Evolutionary conservation across 208 protist species (phyloP).

Genomic region (Naegleria fowleri): DNA sequence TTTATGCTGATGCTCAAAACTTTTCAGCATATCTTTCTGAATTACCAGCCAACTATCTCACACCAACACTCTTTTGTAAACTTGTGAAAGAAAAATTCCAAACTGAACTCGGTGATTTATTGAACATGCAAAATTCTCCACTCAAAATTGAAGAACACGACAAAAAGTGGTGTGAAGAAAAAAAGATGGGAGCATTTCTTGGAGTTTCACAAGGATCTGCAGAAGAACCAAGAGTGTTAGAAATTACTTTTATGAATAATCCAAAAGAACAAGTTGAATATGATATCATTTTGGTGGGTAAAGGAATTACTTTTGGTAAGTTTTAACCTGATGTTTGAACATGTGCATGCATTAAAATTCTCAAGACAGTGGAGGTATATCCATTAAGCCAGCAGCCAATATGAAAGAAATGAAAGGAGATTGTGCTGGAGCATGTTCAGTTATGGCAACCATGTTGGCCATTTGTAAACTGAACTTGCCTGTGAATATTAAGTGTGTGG

Average conservation of each 20-base stretch:
- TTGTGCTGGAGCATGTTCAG: conserved; percentile 59
- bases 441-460: neutral
- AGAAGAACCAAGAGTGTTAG: conserved; percentile 16
- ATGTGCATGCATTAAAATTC: too few relatives aligned
- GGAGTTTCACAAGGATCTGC: neutral
- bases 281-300: neutral
- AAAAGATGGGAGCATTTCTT: conserved; percentile 6
- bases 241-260: neutral
- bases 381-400: conserved; percentile 57
- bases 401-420: conserved; percentile 79
- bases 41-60: neutral
- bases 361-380: conserved; percentile 73
- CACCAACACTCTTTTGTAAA: neutral
- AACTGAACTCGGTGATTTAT: neutral
- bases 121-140: neutral
- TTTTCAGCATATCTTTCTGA: neutral
- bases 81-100: neutral
- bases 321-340: too few relatives aligned
- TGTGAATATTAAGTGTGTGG: neutral
- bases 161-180: neutral
- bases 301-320: neutral
- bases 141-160: neutral
- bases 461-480: neutral
- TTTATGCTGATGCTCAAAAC: neutral
- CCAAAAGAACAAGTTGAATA: neutral